Evolutionary conservation across 1,284 basidiomycete species (phyloP), one percentile per base, ranked within the genome.

Genomic region (Irpex lacteus): DNA sequence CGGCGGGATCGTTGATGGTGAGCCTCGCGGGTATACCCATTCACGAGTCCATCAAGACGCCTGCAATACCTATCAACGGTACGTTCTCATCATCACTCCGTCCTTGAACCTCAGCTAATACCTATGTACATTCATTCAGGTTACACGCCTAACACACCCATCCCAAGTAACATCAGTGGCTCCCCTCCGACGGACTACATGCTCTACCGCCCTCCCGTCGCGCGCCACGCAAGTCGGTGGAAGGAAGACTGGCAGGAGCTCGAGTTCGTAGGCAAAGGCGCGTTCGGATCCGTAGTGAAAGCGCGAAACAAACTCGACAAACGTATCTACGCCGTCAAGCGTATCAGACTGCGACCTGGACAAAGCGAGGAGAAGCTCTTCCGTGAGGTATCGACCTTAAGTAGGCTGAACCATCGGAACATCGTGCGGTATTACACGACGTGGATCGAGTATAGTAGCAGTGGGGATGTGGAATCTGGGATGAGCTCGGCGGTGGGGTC

Each of bases 211-310:
- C 32, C 32, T 34, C 70, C 74, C 7, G 76, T 77, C 5, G 76
- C 79, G n/a, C 80, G 81, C 54, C 85, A 86, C 38, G 73, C 81
- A 1, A 92, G 91, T 71, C 77, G 92, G 62, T 94, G 90, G 88
- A 91, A 91, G 69, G 90, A 92, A 67, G 92, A 94, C 69, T 94
- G 90, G 90, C 90, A 92, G 69, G 90, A 93, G 71, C 74, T 94
- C 13, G 91, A 94, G 70, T 75, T 92, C 32, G 71, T 93, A 68
- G 96, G 96, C 1, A 92, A 91, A 73, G 96, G 96, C 0, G 95
- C 92, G 0, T 98, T 96, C 74, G 95, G 96, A 0, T 92, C 93
- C 21, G 96, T 98, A 0, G 94, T 98, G 54, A 98, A 98, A 75
- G 96, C 95, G 0, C 82, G 90, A 61, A 96, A 98, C 73, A 92